Evolutionary conservation across 139 green algal species (phyloP), one percentile per base, ranked within the genome.

Genomic region (Chlamydomonas sphaeroides): DNA sequence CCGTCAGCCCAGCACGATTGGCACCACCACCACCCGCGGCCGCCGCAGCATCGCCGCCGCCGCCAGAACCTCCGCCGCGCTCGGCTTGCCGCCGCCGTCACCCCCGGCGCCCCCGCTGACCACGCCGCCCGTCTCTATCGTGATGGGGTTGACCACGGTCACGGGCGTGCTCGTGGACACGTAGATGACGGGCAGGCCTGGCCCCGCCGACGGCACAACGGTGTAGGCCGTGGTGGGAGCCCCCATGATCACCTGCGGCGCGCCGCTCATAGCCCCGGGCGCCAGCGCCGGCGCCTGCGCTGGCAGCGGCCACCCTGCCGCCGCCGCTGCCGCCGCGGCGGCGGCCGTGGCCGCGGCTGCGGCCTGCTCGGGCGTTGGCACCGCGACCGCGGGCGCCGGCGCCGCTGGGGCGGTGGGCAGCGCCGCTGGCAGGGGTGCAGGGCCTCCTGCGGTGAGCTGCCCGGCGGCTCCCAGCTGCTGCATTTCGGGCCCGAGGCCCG

Each of bases 101-200:
- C 17, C 32, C 28, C 56, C 48, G 20, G 1, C 33, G 39, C 28
- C 23, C 2, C 59, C 41, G 63, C 63, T 33, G 5, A 36, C 38
- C 32, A 45, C 42, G 41, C 53, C 68, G 10, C 65, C 38, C 5
- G 65, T 23, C 5, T 62, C 38, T 5, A 82, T 62, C 2, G 41
- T 72, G 25, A 82, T 82, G 30, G 75, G 75, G 26, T 82, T 82
- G 15, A 73, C 33, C 5, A 82, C 42, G 21, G 68, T 82, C 32
- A 82, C 75, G 4, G 75, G 75, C 3, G 75, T 82, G 41, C 75
- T 82, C 15, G 75, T 72, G 21, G 62, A 82, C 5, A 82, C 68
- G 59, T 82, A 65, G 59, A 82, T 82, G 33, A 42, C 72, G 53
- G 75, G 59, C 7, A 10, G 11, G 45, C 45, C 45, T 10, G 42